These are phyloP conservation scores for Anethum foeniculum DNA, from an alignment of 140 eudicot genomes.

Conservation along the genomic window DNA sequence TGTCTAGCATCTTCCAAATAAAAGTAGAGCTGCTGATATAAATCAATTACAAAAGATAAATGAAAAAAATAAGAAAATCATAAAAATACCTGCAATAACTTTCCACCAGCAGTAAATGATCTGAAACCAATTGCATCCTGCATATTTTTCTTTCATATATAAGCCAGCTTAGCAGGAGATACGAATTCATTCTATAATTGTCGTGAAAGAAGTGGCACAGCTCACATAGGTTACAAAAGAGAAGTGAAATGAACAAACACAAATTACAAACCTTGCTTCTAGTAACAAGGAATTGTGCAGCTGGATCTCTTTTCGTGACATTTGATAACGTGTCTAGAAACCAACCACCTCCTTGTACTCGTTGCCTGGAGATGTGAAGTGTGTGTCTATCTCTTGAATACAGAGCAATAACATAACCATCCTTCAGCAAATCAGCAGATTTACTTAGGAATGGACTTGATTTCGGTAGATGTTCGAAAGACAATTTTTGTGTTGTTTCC, in stretches of 20 bases:
- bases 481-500: conserved; percentile 43
- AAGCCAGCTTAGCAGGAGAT: conserved; percentile 8
- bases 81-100: conserved; percentile 74
- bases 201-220: background rate
- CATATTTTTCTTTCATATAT: conserved; percentile 23
- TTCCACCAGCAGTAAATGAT: conserved; percentile 98
- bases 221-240: background rate
- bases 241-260: background rate
- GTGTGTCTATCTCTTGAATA: conserved; percentile 53
- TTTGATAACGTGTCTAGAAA: conserved; percentile 59
- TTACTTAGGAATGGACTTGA: conserved; percentile 33
- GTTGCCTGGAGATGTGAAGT: conserved; percentile 83
- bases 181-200: background rate
- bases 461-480: conserved; percentile 35
- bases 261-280: conserved; percentile 59
- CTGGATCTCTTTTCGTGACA: conserved; percentile 91
- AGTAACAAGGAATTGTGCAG: conserved; percentile 81
- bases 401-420: conserved; percentile 75
- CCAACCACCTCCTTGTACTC: conserved; percentile 97
- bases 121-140: conserved; percentile 97
- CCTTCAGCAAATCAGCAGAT: conserved; percentile 63
- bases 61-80: background rate
- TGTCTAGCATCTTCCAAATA: background rate
- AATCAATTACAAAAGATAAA: background rate
- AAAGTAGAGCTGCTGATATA: background rate